A percentile compares a stretch with the other conserved stretches of the same genome.
Conservation (phyloP, 805 yeast species). For the Candida krabiensis region DNA sequence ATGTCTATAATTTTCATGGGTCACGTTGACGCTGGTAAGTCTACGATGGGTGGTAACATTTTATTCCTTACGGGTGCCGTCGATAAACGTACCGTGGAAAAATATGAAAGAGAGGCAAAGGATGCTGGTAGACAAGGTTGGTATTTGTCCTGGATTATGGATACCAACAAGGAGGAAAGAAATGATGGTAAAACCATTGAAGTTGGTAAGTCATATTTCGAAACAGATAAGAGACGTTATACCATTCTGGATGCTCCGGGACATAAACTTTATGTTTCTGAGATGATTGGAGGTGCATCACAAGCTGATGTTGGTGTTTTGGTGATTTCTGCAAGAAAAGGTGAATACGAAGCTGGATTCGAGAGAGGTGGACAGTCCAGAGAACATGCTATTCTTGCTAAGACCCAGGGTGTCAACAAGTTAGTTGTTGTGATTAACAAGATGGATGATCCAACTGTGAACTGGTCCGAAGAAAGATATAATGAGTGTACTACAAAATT, state of each 20-base stretch:
- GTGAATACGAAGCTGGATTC: constrained; percentile 99
- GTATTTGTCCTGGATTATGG: constrained; percentile 99
- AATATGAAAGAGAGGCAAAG: constrained; percentile 96
- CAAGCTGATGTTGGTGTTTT: constrained; percentile 98
- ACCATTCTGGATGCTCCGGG: constrained; percentile 99
- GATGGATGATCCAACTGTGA: constrained; percentile 98
- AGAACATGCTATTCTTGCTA: constrained; percentile 96
- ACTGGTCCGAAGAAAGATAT: constrained; percentile 94
- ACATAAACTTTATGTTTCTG: constrained; percentile 97
- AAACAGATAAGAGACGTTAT: constrained; percentile 96
- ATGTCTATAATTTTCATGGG: constrained; percentile 98
- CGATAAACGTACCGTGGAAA: constrained; percentile 97
- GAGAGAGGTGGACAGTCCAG: constrained; percentile 99
- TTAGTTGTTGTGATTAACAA: constrained; percentile 92
- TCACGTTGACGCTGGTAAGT: constrained; percentile 99
- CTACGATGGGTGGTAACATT: constrained; percentile 98
- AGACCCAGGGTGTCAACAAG: constrained; percentile 97
- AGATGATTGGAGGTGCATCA: constrained; percentile 99
- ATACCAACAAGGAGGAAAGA: constrained; percentile 98
- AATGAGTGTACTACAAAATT: constrained; percentile 91
- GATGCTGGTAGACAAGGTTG: constrained; percentile 99
- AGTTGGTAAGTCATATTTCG: constrained; percentile 97
- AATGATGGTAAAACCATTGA: constrained; percentile 98
- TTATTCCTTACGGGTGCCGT: constrained; percentile 93
- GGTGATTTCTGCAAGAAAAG: constrained; percentile 97